A percentile compares a stretch with the other conserved stretches of the same genome.
These are phyloP conservation scores for Xylariaceae sp. DNA, from an alignment of 2,329 filamentous ascomycete species.

Conservation along the genomic window DNA sequence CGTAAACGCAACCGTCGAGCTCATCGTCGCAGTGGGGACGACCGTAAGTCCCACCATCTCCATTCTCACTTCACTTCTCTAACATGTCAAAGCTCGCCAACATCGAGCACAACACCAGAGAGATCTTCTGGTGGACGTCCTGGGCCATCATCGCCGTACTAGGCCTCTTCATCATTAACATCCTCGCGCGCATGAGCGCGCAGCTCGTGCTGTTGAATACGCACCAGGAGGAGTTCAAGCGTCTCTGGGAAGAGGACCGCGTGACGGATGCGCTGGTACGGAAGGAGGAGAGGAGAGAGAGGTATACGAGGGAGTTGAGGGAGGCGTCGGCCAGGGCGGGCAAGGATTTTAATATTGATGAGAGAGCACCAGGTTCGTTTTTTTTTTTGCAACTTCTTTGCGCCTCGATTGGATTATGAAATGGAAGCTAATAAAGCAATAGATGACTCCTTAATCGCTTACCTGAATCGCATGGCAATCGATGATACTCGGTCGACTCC, in stretches of 20 bases:
- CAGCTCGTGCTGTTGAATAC: constrained; percentile 18
- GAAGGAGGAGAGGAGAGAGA: constrained; percentile 6
- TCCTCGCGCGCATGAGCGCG: constrained; percentile 16
- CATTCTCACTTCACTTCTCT: no score
- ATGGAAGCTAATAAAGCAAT: no score
- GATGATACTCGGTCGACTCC: no score
- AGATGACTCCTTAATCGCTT: no score
- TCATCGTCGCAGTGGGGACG: neutral
- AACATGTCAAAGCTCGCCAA: constrained; percentile 15
- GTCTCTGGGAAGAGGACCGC: constrained; percentile 26
- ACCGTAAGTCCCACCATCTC: constrained; percentile 1
- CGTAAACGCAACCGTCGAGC: constrained; percentile 3
- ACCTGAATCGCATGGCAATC: no score
- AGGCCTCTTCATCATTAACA: constrained; percentile 20
- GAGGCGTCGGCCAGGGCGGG: neutral
- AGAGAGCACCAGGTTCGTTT: neutral
- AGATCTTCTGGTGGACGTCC: constrained; percentile 25
- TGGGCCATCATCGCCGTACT: constrained; percentile 16
- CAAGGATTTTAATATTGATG: neutral
- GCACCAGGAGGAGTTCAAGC: constrained; percentile 21
- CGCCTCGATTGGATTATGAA: no score
- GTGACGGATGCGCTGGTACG: constrained; percentile 4
- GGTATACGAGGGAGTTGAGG: neutral
- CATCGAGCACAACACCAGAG: constrained; percentile 20
- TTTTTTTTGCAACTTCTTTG: no score